Conservation (phyloP, 352 stramenopile genomes). For the Phytophthora crassamura region DNA sequence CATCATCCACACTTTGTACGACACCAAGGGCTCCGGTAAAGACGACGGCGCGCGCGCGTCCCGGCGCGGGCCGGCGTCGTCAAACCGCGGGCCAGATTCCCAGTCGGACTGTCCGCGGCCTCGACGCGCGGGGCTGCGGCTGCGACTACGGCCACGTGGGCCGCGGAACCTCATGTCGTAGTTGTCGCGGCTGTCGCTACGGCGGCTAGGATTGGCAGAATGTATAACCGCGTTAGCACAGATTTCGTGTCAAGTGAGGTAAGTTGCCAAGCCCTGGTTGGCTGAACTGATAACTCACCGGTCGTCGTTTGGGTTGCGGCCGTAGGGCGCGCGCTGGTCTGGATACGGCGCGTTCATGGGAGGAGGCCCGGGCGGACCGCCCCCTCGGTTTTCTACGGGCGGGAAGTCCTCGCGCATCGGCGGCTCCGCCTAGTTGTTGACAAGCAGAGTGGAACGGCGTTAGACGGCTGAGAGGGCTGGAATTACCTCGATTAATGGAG, state of each 20-base stretch:
- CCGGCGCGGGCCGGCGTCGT: slow-evolving; percentile 26
- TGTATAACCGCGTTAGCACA: neutral
- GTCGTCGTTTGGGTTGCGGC: slow-evolving; percentile 39
- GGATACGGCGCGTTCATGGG: slow-evolving; percentile 40
- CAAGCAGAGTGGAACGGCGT: neutral
- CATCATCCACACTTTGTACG: slow-evolving; percentile 92
- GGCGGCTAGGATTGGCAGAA: slow-evolving; percentile 10
- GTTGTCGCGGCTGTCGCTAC: slow-evolving; percentile 43
- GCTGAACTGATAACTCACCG: slow-evolving; percentile 14
- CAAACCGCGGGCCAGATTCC: slow-evolving; percentile 33
- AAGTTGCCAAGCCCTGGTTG: too few relatives aligned
- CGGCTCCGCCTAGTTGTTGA: slow-evolving; percentile 33
- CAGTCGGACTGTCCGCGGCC: slow-evolving; percentile 22
- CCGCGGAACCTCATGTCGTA: slow-evolving; percentile 42
- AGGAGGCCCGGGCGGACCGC: slow-evolving; percentile 16
- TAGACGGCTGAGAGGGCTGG: neutral
- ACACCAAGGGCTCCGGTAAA: slow-evolving; percentile 74
- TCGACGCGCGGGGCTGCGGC: slow-evolving; percentile 36
- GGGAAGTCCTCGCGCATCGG: slow-evolving; percentile 56
- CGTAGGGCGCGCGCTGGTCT: slow-evolving; percentile 30
- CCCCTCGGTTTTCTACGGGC: slow-evolving; percentile 43
- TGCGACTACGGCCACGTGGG: slow-evolving; percentile 39
- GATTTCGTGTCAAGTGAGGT: too few relatives aligned
- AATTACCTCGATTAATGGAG: neutral
- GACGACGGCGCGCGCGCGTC: slow-evolving; percentile 45